Percentiles rank a stretch among this genome's conserved stretches.
Evolutionary conservation across 2,329 filamentous ascomycete species (phyloP).

Genomic region (Aspergillus chevalieri): DNA sequence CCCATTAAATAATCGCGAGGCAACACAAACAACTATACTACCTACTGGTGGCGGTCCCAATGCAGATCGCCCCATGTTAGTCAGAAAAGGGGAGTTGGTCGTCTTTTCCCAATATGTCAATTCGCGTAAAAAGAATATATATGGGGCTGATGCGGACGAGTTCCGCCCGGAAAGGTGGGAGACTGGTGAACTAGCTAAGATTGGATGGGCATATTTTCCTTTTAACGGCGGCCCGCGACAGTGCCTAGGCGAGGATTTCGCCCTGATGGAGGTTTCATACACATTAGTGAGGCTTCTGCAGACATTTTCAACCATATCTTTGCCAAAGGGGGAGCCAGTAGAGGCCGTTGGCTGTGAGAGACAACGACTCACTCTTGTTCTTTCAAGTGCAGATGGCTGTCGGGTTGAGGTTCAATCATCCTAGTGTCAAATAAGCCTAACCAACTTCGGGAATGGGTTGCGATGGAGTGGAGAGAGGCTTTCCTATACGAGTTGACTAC

Average conservation of each 20-base stretch:
- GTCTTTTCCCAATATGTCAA: conserved; percentile 25
- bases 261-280: conserved; percentile 16
- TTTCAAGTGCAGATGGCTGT: conserved; percentile 20
- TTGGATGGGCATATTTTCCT: conserved; percentile 25
- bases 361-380: conserved; percentile 17
- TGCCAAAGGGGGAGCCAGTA: conserved; percentile 10
- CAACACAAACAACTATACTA: conserved; percentile 31
- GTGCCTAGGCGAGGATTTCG: conserved; percentile 21
- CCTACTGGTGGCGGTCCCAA: conserved; percentile 53
- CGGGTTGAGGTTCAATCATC: conserved; percentile 9
- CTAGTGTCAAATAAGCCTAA: conserved; percentile 1
- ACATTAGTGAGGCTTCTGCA: conserved; percentile 12
- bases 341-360: conserved; percentile 16
- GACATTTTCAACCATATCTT: conserved; percentile 6
- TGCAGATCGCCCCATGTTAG: conserved; percentile 21
- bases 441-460: not conserved
- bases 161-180: conserved; percentile 26
- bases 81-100: conserved; percentile 21
- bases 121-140: conserved; percentile 38
- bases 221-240: conserved; percentile 25
- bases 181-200: conserved; percentile 9
- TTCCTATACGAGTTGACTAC: not conserved
- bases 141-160: conserved; percentile 13
- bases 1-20: conserved; percentile 31
- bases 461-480: not conserved